A percentile compares a stretch with the other conserved stretches of the same genome.
phyloP scores from a whole-genome alignment of 768 basidiomycete genomes.

The Lactarius pseudohatsudake region DNA sequence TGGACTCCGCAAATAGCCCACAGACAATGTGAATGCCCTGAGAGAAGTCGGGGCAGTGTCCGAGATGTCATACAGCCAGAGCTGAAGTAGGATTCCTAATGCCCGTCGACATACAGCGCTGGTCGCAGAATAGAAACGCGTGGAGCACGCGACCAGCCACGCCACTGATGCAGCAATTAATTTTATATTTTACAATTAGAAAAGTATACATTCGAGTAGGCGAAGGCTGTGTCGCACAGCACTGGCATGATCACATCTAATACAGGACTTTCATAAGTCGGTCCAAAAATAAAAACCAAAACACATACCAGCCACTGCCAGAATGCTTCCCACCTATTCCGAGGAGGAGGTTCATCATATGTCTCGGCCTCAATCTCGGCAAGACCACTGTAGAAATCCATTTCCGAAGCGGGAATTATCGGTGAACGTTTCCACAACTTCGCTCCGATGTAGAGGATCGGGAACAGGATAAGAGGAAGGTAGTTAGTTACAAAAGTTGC shows the following conservation, averaged over 20 bases:
- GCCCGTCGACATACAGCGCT: background rate
- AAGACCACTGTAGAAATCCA: constrained; percentile 76
- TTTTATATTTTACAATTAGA: background rate
- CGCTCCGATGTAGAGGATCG: constrained; percentile 63
- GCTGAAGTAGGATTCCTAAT: background rate
- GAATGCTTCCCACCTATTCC: constrained; percentile 62
- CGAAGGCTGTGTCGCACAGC: background rate
- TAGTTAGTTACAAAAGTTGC: constrained; percentile 82
- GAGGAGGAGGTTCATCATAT: constrained; percentile 69
- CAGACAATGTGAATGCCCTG: background rate
- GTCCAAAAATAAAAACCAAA: background rate
- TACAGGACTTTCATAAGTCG: background rate
- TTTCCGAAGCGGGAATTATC: constrained; percentile 54
- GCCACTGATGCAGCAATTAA: background rate
- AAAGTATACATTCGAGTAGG: background rate
- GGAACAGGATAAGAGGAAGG: constrained; percentile 64
- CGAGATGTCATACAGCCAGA: background rate
- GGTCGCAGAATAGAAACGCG: background rate
- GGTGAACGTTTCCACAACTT: constrained; percentile 53
- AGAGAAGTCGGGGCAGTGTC: background rate
- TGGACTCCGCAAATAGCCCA: background rate
- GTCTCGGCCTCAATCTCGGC: constrained; percentile 36
- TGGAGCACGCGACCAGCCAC: background rate
- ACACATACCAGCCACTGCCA: constrained; percentile 71
- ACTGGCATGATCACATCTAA: constrained; percentile 3